Evolutionary conservation across 371 early-diverging fungal genomes (phyloP).

Genomic region (Mucor lusitanicus): DNA sequence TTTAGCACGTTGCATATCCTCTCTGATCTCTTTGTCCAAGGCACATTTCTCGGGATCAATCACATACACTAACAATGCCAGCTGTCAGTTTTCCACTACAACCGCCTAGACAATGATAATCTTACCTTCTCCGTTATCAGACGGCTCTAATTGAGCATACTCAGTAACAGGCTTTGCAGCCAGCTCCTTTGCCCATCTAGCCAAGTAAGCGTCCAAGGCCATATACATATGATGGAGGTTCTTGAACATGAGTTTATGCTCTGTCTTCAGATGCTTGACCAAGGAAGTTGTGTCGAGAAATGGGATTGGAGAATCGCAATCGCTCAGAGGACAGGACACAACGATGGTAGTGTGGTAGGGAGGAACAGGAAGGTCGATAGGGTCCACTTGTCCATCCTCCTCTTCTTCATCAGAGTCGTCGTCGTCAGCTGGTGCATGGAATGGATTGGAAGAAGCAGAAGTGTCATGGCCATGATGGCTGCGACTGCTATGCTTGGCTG

Average conservation of each 20-base stretch:
- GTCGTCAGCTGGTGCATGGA: conserved; percentile 31
- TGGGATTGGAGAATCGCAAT: conserved; percentile 52
- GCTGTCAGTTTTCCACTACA: neutral
- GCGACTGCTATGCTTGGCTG: neutral
- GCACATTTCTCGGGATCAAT: conserved; percentile 65
- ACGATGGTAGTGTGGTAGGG: conserved; percentile 66
- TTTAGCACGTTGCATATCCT: conserved; percentile 72
- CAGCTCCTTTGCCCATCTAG: conserved; percentile 67
- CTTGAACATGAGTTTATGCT: conserved; percentile 69
- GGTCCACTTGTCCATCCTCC: conserved; percentile 47
- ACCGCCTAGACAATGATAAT: neutral
- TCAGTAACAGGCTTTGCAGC: conserved; percentile 31
- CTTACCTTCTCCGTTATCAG: neutral
- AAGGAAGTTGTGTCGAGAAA: conserved; percentile 69
- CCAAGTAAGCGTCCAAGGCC: conserved; percentile 76
- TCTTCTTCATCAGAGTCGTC: conserved; percentile 51
- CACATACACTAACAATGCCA: conserved; percentile 38
- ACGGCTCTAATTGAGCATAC: conserved; percentile 14
- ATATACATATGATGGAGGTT: conserved; percentile 83
- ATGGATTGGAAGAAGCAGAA: conserved; percentile 6
- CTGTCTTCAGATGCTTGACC: conserved; percentile 65
- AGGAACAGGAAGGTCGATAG: conserved; percentile 50
- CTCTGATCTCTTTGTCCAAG: conserved; percentile 71
- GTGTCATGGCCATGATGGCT: neutral
- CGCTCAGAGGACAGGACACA: conserved; percentile 57